A percentile compares a stretch with the other conserved stretches of the same genome.
phyloP scores from a whole-genome alignment of 192 early-diverging fungal genomes.

The Mortierella alpina region DNA sequence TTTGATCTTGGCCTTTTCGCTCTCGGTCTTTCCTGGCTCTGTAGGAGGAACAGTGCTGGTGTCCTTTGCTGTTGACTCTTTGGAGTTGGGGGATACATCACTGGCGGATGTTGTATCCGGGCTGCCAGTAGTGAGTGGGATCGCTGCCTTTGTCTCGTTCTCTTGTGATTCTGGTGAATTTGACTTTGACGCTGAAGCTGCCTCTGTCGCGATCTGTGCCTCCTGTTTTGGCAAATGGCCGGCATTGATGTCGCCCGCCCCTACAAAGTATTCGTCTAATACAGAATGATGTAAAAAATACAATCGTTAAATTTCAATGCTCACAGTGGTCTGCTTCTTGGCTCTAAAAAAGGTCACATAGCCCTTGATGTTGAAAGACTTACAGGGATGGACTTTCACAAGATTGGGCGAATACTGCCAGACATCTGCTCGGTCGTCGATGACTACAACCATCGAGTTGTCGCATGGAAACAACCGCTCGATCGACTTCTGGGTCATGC shows the following conservation, averaged over 20 bases:
- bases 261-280: constrained; percentile 91
- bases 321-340: not conserved
- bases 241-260: constrained; percentile 97
- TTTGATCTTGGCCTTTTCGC: constrained; percentile 14
- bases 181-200: not conserved
- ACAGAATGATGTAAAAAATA: not conserved
- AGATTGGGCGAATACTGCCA: constrained; percentile 94
- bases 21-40: constrained; percentile 19
- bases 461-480: constrained; percentile 92
- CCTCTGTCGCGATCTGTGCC: constrained; percentile 9
- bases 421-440: constrained; percentile 97
- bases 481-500: constrained; percentile 81
- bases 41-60: constrained; percentile 5
- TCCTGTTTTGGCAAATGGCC: constrained; percentile 63
- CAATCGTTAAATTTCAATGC: constrained; percentile 5
- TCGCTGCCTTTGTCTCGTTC: not conserved
- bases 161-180: not conserved
- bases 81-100: not conserved
- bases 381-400: constrained; percentile 90
- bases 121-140: not conserved
- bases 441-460: constrained; percentile 94
- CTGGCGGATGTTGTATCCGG: constrained; percentile 2
- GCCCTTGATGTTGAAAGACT: constrained; percentile 10
- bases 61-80: constrained; percentile 16
- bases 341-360: not conserved